phyloP scores from a whole-genome alignment of 164 flowering plant species.

The Stephania japonica region DNA sequence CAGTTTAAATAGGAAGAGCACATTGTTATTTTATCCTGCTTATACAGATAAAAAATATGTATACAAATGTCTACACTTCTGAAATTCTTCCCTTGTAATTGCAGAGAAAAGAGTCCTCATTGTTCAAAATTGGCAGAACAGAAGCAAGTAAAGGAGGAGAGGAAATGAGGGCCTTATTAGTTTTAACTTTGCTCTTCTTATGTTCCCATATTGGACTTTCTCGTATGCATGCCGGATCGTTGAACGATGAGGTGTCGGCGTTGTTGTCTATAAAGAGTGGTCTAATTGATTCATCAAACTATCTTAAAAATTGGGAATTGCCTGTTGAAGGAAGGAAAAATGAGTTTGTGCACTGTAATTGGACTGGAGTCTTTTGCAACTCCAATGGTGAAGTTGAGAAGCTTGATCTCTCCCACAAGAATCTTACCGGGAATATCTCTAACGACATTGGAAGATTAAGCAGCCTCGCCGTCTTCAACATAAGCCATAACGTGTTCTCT shows the following conservation, averaged over 20 bases:
- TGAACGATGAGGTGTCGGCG: slow-evolving; percentile 32
- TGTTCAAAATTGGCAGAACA: slow-evolving; percentile 16
- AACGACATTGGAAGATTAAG: slow-evolving; percentile 43
- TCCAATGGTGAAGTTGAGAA: slow-evolving; percentile 44
- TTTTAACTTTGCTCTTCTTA: slow-evolving; percentile 20
- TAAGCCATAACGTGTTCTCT: slow-evolving; percentile 60
- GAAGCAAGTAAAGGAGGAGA: slow-evolving; percentile 1
- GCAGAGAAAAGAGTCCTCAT: background rate
- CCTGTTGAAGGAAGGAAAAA: slow-evolving; percentile 8
- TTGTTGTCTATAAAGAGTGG: slow-evolving; percentile 52
- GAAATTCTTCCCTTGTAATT: slow-evolving; percentile 6
- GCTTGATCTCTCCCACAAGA: slow-evolving; percentile 75
- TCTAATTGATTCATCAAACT: slow-evolving; percentile 49
- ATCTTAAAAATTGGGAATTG: slow-evolving; percentile 56
- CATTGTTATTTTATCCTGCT: background rate
- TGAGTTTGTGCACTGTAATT: slow-evolving; percentile 41
- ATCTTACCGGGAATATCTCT: slow-evolving; percentile 60
- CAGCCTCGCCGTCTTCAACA: slow-evolving; percentile 44
- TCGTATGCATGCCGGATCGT: slow-evolving; percentile 11
- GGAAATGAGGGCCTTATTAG: slow-evolving; percentile 21
- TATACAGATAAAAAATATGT: slow-evolving; percentile 6
- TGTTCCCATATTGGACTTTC: slow-evolving; percentile 25
- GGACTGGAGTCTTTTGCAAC: slow-evolving; percentile 83
- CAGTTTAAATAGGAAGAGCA: no score
- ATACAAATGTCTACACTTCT: background rate